phyloP scores from a whole-genome alignment of 768 basidiomycete genomes.

The Kwoniella mangroviensis region DNA sequence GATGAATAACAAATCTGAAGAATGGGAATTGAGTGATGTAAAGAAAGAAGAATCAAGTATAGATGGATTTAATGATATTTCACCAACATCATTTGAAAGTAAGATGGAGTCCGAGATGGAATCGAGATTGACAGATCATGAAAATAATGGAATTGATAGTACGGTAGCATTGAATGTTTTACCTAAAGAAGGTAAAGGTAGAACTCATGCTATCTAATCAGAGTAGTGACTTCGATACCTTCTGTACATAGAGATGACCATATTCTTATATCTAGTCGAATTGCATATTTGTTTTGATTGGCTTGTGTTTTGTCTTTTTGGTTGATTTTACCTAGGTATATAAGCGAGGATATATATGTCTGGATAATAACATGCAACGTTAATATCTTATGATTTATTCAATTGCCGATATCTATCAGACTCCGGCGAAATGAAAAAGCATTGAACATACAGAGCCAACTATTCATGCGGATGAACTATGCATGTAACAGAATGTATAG shows the following conservation, averaged over 20 bases:
- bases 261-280: not conserved
- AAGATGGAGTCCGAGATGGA: constrained; percentile 33
- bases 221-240: not conserved
- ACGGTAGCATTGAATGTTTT: constrained; percentile 37
- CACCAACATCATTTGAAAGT: constrained; percentile 25
- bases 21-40: constrained; percentile 19
- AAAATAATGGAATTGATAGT: constrained; percentile 17
- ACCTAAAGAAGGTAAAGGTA: constrained; percentile 20
- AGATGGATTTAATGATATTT: constrained; percentile 4
- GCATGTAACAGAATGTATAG: not conserved
- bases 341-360: not conserved
- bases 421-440: too few species aligned
- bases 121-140: not conserved
- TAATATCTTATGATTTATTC: too few species aligned
- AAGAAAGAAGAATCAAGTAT: constrained; percentile 7
- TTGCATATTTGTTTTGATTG: not conserved
- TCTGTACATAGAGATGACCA: not conserved
- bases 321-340: not conserved
- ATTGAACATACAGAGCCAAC: not conserved
- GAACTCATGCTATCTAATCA: constrained; percentile 22
- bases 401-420: too few species aligned
- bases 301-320: not conserved
- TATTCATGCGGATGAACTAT: not conserved
- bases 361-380: not conserved
- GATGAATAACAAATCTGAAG: constrained; percentile 10